Evolutionary conservation across 2,329 filamentous ascomycete species (phyloP).

Genomic region (Teratosphaeria destructans): DNA sequence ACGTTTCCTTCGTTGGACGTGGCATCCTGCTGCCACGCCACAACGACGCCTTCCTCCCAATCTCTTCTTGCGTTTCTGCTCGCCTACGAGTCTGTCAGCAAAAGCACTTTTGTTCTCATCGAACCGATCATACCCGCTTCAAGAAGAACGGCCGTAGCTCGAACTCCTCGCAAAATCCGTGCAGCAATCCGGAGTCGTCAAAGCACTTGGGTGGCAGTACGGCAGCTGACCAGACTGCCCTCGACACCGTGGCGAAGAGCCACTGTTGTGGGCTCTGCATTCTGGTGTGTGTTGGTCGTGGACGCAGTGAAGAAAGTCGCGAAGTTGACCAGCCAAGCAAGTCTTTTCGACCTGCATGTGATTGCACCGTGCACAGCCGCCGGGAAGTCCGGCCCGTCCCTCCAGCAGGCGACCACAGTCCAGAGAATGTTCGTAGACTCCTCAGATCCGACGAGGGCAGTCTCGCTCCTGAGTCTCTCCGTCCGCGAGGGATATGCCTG

Average conservation of each 20-base stretch:
- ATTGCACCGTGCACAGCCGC: not conserved
- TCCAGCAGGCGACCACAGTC: not conserved
- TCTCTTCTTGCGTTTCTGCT: not conserved
- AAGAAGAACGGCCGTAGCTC: not conserved
- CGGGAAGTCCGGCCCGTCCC: not conserved
- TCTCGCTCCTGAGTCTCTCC: too few species aligned
- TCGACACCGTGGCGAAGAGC: not conserved
- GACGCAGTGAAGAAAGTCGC: not conserved
- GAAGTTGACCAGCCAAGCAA: not conserved
- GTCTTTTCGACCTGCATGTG: not conserved
- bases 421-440: not conserved
- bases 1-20: not conserved
- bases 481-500: too few species aligned
- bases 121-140: not conserved
- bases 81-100: not conserved
- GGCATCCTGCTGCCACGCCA: not conserved
- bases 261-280: not conserved
- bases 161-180: not conserved
- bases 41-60: not conserved
- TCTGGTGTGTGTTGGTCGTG: not conserved
- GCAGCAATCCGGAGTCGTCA: not conserved
- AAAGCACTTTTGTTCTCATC: not conserved
- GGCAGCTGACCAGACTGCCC: not conserved
- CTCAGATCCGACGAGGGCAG: not conserved
- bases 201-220: not conserved